These are phyloP conservation scores for Kurtzmaniella cleridarum DNA, from an alignment of 805 yeast genomes.

Conservation along the genomic window DNA sequence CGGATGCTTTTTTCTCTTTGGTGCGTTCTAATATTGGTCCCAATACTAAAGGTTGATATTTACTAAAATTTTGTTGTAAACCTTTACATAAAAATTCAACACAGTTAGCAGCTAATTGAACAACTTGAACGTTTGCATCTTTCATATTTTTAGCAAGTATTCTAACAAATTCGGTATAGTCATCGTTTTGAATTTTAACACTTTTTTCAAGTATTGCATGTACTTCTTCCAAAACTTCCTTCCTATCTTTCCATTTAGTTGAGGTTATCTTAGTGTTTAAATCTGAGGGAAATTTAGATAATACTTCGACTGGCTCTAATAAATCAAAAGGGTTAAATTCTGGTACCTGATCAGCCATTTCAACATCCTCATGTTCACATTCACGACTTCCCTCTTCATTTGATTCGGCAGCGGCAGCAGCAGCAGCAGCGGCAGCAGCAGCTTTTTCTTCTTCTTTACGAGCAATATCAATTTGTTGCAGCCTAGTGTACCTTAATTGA, in stretches of 20 bases:
- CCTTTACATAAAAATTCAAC: conserved; percentile 61
- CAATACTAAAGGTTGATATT: conserved; percentile 49
- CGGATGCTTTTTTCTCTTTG: conserved; percentile 81
- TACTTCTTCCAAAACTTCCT: conserved; percentile 71
- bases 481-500: conserved; percentile 52
- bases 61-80: conserved; percentile 49
- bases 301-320: conserved; percentile 63
- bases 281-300: conserved; percentile 61
- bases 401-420: conserved; percentile 6
- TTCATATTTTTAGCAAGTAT: conserved; percentile 66
- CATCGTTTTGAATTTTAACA: conserved; percentile 53
- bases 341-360: conserved; percentile 21
- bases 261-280: conserved; percentile 52
- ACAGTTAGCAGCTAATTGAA: conserved; percentile 68
- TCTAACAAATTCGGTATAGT: conserved; percentile 61
- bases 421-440: conserved; percentile 10
- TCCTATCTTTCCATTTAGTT: conserved; percentile 87
- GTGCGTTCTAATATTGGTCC: conserved; percentile 70
- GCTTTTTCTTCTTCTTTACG: conserved; percentile 10
- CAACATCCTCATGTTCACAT: conserved; percentile 6
- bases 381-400: not conserved
- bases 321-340: conserved; percentile 63
- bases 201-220: conserved; percentile 45
- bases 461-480: conserved; percentile 44
- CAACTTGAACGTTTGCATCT: conserved; percentile 88